phyloP scores from a whole-genome alignment of 129 eudicot genomes.

The Artemisia argyi region DNA sequence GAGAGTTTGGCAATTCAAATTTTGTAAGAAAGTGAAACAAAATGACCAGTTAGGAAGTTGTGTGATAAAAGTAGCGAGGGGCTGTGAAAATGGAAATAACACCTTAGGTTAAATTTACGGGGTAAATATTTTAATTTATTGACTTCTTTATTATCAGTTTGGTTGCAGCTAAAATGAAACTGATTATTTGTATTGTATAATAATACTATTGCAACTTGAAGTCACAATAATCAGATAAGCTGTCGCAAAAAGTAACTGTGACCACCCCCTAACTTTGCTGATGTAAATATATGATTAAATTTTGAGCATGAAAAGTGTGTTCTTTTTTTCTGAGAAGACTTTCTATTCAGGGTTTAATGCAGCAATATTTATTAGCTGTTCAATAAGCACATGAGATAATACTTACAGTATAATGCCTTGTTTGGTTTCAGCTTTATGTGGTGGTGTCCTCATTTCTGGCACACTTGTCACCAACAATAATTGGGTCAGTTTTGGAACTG shows the following conservation, averaged over 20 bases:
- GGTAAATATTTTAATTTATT: no score
- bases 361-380: neutral
- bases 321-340: neutral
- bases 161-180: no score
- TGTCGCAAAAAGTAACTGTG: no score
- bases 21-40: neutral
- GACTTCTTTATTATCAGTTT: no score
- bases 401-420: neutral
- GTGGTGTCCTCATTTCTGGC: slow-evolving; percentile 43
- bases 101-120: no score
- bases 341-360: slow-evolving; percentile 4
- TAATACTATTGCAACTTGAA: slow-evolving; percentile 1
- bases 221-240: neutral
- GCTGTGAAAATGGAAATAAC: no score
- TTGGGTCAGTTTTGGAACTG: slow-evolving; percentile 52
- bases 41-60: neutral
- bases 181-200: neutral
- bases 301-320: slow-evolving; percentile 1
- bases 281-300: neutral
- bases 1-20: neutral
- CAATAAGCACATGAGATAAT: slow-evolving; percentile 1
- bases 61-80: no score
- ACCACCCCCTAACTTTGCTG: neutral
- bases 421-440: slow-evolving; percentile 57
- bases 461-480: slow-evolving; percentile 63